Conservation (phyloP, 2,329 filamentous ascomycete genomes). For the Amesomyces nigricolor region DNA sequence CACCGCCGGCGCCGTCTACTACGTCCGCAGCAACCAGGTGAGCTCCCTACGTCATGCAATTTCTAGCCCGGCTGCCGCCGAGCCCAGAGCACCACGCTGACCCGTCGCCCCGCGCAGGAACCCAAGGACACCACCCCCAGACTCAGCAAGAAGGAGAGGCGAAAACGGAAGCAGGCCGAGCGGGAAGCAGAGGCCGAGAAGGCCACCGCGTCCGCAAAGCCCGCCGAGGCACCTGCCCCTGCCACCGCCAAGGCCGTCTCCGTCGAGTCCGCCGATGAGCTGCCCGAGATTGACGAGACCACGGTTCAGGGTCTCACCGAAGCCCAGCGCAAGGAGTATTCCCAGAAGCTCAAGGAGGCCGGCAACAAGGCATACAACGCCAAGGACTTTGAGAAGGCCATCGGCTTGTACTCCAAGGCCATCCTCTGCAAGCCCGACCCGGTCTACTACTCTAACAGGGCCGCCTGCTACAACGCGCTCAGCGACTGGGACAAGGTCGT, state of each 20-base stretch:
- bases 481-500: conserved; percentile 93
- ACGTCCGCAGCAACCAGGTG: conserved; percentile 57
- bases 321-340: conserved; percentile 77
- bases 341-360: conserved; percentile 85
- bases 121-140: conserved; percentile 54
- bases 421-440: conserved; percentile 96
- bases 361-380: conserved; percentile 95
- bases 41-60: conserved; percentile 26
- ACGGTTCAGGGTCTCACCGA: conserved; percentile 46
- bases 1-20: conserved; percentile 88
- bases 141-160: conserved; percentile 81
- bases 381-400: conserved; percentile 90
- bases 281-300: conserved; percentile 61
- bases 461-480: conserved; percentile 92
- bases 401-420: conserved; percentile 90
- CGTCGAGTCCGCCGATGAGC: conserved; percentile 57
- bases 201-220: conserved; percentile 28
- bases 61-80: background rate
- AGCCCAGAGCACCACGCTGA: conserved; percentile 8
- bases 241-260: conserved; percentile 42
- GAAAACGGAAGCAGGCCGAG: conserved; percentile 78
- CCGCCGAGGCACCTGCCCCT: conserved; percentile 34
- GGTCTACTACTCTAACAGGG: conserved; percentile 98
- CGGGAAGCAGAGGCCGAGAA: conserved; percentile 48
- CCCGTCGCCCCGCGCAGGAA: conserved; percentile 33